Base-by-base conservation (phyloP, 768 basidiomycete species). In the Lactarius quietus region DNA sequence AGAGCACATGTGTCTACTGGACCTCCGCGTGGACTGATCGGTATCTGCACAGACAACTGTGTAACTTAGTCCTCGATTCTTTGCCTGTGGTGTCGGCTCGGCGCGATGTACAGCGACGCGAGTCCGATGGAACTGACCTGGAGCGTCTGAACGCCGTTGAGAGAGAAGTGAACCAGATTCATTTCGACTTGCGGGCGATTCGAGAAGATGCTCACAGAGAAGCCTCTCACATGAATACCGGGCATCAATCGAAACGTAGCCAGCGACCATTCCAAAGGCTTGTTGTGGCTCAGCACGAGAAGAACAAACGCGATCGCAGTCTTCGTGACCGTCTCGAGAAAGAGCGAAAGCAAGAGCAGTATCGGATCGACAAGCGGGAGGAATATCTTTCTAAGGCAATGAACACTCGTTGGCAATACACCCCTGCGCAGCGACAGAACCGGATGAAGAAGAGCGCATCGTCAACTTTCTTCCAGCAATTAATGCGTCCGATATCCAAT, bases 361-460 rank as follows among this genome's bases (percentile, higher is more conserved):
- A 84, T 29, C 84, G 84, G 66, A 80, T 82, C 67, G 91, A 93
- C 66, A 84, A 84, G 66, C 84, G 88, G 9, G 90, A 92, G 66
- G 90, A 92, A 64, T 80, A 88, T 60, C 78, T 93, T 43, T 88
- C 84, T 72, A 85, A 83, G 71, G 89, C 89, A 3, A 91, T 93
- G 88, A 76, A 81, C 51, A 74, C 76, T 6, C 78, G 80, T 41
- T 82, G 85, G 54, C 84, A 83, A 62, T 78, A 81, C 64, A 74
- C 79, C 0, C 73, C 80, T 5, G 78, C 76, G 33, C 84, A 84
- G 72, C 90, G 92, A 75, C 87, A 88, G 62, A 89, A 91, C 67
- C 82, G 90, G n/a, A 86, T 88, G 76, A 93, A 93, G 82, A 90
- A 92, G 77, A 92, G 90, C 78, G 89, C 92, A 80, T 92, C 84